Evolutionary conservation across 2,329 filamentous ascomycete species (phyloP), one percentile per base, ranked within the genome.

Genomic region (Venturia aucupariae): DNA sequence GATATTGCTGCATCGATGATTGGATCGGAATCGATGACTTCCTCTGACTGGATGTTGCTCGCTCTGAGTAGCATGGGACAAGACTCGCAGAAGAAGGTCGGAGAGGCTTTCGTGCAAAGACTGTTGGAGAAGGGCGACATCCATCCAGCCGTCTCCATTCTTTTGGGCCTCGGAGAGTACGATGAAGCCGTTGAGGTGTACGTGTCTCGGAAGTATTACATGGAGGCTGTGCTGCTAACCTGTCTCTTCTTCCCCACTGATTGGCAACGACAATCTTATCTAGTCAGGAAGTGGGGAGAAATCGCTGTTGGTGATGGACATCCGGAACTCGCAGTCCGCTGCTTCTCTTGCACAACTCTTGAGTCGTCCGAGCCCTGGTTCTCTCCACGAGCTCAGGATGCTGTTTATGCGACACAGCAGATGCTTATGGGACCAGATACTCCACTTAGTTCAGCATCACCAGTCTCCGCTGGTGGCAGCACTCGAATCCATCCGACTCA

Each of bases 181-280:
- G 93, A 95, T 68, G 93, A 99, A 73, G 94, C 94, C 0, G 92
- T 99, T 66, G 94, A 99, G 75, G 89, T 97, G 38, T 99, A 99
- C 71, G 86, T 96, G 39, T 96, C 92, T 13, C 91, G 94, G 68
- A 91, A 88, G 74, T 87, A 88, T 71, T 96, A 88, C 73, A 90
- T 99, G 88, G 94, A 99, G 76, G 93, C 94, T 2, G 82, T 97
- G 39, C 84, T 99, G 17, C 82, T 99, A 68, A 90, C 92, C 0
- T 95, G 91, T 70, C 80, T 97, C 15, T 84, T 89, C 32, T 91
- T 88, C 70, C 92, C 93, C 0, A 79, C 82, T 0, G 92, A 97
- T 66, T 99, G 94, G 94, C 89, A 94, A 71, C 85, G 93, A 39
- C 92, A 96, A 74, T 88, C 89, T 15, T 89, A 90, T 70, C 85